Conservation (phyloP, 1,139 yeast species). For the Pneumocystis oryctolagi region DNA sequence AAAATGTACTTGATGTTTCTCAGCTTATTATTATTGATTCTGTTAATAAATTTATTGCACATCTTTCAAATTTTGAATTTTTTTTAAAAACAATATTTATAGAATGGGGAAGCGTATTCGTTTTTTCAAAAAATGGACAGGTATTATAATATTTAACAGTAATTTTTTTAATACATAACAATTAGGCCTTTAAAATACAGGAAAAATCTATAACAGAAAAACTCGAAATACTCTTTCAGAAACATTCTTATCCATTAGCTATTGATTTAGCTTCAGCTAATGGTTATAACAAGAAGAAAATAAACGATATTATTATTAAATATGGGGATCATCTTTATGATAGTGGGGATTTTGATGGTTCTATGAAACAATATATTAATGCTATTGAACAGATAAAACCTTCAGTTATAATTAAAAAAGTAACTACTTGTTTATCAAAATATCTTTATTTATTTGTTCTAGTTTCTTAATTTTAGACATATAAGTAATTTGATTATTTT, state of each 20-base stretch:
- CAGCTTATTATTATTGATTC: conserved; percentile 54
- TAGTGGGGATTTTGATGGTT: conserved; percentile 49
- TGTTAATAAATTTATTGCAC: conserved; percentile 53
- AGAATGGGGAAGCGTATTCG: conserved; percentile 41
- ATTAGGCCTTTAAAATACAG: conserved; percentile 38
- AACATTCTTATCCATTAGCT: conserved; percentile 63
- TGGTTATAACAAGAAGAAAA: conserved; percentile 27
- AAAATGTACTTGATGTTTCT: conserved; percentile 23
- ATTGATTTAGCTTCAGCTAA: conserved; percentile 45
- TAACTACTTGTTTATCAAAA: neutral
- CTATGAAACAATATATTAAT: conserved; percentile 52
- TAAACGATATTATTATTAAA: conserved; percentile 42
- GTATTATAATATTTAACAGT: conserved; percentile 20
- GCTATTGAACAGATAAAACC: conserved; percentile 39
- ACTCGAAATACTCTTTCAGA: conserved; percentile 51
- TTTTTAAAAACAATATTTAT: conserved; percentile 42
- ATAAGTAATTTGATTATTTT: conserved; percentile 51
- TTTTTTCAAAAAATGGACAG: conserved; percentile 63
- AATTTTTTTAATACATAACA: neutral
- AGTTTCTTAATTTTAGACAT: conserved; percentile 68
- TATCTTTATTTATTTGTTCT: neutral
- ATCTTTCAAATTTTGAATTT: conserved; percentile 51
- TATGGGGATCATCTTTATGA: conserved; percentile 62
- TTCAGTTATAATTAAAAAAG: conserved; percentile 60
- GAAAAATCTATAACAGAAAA: conserved; percentile 56